A percentile compares a stretch with the other conserved stretches of the same genome.
phyloP scores from a whole-genome alignment of 257 asterid species.

The Pogostemon cablin region DNA sequence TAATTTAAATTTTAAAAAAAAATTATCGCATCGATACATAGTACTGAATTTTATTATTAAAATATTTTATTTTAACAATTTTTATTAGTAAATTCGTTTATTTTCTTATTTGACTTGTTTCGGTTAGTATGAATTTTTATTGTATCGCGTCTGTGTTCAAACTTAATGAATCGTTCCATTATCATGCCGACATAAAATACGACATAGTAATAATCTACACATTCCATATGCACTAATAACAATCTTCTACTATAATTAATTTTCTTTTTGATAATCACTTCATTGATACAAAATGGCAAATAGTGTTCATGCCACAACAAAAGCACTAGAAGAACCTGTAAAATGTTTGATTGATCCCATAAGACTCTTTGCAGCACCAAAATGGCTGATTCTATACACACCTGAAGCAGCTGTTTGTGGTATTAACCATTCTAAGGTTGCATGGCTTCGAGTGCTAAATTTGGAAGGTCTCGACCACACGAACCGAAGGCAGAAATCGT shows the following conservation, averaged over 20 bases:
- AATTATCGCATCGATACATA: too few species aligned
- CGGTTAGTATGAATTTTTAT: too few species aligned
- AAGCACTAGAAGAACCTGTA: constrained; percentile 86
- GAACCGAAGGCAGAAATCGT: constrained; percentile 84
- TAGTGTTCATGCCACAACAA: constrained; percentile 59
- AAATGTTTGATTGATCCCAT: constrained; percentile 78
- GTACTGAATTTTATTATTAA: too few species aligned
- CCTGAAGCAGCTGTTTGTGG: constrained; percentile 76
- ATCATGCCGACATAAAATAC: too few species aligned
- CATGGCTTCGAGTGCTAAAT: constrained; percentile 78
- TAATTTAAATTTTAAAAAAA: too few species aligned
- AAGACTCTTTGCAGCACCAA: constrained; percentile 85
- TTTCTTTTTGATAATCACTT: not conserved
- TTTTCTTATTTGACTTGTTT: too few species aligned
- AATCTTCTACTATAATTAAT: not conserved
- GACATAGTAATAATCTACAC: too few species aligned
- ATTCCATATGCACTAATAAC: too few species aligned
- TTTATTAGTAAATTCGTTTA: too few species aligned
- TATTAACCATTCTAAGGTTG: constrained; percentile 77
- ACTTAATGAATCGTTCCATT: too few species aligned
- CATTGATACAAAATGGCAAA: constrained; percentile 13
- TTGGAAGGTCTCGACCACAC: constrained; percentile 84
- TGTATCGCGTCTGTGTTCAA: too few species aligned
- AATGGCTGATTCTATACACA: constrained; percentile 81
- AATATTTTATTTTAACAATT: too few species aligned